Base-by-base conservation (phyloP, 1,284 basidiomycete genomes). In the Melampsora abietis-canadensis region DNA sequence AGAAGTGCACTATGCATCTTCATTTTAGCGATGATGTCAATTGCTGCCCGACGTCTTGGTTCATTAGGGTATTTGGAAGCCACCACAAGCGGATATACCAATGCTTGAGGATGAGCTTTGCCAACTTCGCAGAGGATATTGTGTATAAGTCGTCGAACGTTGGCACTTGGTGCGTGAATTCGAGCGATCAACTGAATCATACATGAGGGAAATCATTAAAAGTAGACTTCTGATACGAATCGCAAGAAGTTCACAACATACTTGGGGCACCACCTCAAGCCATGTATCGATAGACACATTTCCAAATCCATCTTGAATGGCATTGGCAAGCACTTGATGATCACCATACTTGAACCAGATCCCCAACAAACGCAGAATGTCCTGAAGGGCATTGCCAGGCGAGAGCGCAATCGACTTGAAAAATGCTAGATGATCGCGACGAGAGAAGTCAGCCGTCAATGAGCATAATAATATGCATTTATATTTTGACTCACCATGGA, bases 281-380 rank as follows among this genome's bases (percentile, higher is more conserved):
- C 96, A 99, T 0, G 95, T 98, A 80, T 98, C 94, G 66, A 99
- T 89, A 80, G 92, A 92, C 66, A 99, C 92, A 37, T 88, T 89
- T 1, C 88, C 87, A 83, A 98, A 94, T 0, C 95, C 96, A 76
- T 86, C 88, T 67, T 87, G 88, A 84, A 99, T 94, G 0, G 94
- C 92, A 79, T 91, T 87, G 80, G 90, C 92, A 77, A 99, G 94
- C 76, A 94, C 90, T 67, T 91, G 88, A 78, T 96, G 90, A 65
- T 90, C 88, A 15, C 96, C 96, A 81, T 92, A 98, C 81, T 96
- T 96, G 86, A 99, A 99, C 96, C 96, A 99, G 6, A 99, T 84
- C 0, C 96, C 98, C 46, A 99, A 85, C 17, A 98, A 84, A 46
- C 96, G 88, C 37, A 99, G 85, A 1, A 92, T 98, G 79, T 99